A percentile compares a stretch with the other conserved stretches of the same genome.
Conservation (phyloP, 306 rosid genomes). For the Dicorynia guianensis region DNA sequence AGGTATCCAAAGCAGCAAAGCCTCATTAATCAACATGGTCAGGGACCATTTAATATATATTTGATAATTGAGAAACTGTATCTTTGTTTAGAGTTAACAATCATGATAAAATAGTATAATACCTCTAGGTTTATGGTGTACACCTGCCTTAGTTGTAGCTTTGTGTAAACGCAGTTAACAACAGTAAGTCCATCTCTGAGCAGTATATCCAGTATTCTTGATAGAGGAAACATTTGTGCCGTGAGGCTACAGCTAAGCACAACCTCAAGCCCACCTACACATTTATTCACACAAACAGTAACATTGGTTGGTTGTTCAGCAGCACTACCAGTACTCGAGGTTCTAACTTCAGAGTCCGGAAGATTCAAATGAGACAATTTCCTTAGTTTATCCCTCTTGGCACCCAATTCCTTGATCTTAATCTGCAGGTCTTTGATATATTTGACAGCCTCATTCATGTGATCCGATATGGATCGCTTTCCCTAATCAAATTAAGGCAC, state of each 20-base stretch:
- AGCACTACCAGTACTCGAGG: not conserved
- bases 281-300: conserved; percentile 9
- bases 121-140: conserved; percentile 52
- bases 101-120: not conserved
- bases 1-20: no score
- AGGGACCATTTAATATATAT: no score
- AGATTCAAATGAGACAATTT: conserved; percentile 2
- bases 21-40: no score
- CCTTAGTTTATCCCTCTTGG: conserved; percentile 43
- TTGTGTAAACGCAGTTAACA: conserved; percentile 42
- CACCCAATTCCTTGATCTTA: conserved; percentile 38
- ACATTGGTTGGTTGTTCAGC: not conserved
- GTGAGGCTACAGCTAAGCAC: conserved; percentile 16
- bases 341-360: conserved; percentile 30
- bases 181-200: conserved; percentile 49
- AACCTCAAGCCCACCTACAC: conserved; percentile 45
- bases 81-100: no score
- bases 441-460: conserved; percentile 48
- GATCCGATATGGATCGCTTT: conserved; percentile 55
- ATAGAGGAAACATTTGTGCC: conserved; percentile 35
- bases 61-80: no score
- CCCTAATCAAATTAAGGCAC: conserved; percentile 43
- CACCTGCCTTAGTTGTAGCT: conserved; percentile 36
- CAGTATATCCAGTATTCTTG: conserved; percentile 42
- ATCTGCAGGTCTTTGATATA: conserved; percentile 45